Conservation (phyloP, 2,329 filamentous ascomycete genomes). For the Beauveria pseudobassiana region DNA sequence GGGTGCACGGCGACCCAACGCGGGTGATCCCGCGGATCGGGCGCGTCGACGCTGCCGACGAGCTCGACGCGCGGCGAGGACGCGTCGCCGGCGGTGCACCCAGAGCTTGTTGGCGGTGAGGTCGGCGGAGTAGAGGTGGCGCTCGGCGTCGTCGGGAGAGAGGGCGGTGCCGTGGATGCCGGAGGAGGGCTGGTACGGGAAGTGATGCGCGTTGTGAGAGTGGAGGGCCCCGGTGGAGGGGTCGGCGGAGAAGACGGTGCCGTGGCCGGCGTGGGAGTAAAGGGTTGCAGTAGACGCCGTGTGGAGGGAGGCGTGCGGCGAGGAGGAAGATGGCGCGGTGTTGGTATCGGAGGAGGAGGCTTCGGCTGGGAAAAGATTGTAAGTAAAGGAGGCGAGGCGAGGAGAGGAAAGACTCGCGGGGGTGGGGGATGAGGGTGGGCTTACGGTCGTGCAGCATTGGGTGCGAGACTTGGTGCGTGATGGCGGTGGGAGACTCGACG, state of each 20-base stretch:
- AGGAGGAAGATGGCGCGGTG: slow-evolving; percentile 87
- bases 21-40: slow-evolving; percentile 66
- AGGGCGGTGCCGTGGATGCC: slow-evolving; percentile 81
- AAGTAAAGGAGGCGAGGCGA: too few species aligned
- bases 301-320: slow-evolving; percentile 68
- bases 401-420: not conserved
- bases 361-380: slow-evolving; percentile 40
- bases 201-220: slow-evolving; percentile 59
- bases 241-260: slow-evolving; percentile 65
- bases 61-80: slow-evolving; percentile 44
- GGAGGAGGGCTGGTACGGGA: slow-evolving; percentile 59
- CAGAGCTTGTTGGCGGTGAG: slow-evolving; percentile 74
- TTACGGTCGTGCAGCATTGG: slow-evolving; percentile 69
- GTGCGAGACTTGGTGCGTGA: slow-evolving; percentile 67
- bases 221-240: slow-evolving; percentile 46
- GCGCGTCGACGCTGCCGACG: slow-evolving; percentile 66
- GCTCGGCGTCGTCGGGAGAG: slow-evolving; percentile 61
- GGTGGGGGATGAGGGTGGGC: not conserved
- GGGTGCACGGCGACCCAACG: slow-evolving; percentile 84
- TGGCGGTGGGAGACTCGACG: slow-evolving; percentile 67
- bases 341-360: slow-evolving; percentile 65
- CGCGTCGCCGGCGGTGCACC: slow-evolving; percentile 63
- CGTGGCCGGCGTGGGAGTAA: slow-evolving; percentile 80
- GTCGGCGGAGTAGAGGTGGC: slow-evolving; percentile 71
- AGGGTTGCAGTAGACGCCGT: slow-evolving; percentile 80